A percentile compares a stretch with the other conserved stretches of the same genome.
Conservation (phyloP, 2,329 filamentous ascomycete species). For the Fusarium oxysporum region DNA sequence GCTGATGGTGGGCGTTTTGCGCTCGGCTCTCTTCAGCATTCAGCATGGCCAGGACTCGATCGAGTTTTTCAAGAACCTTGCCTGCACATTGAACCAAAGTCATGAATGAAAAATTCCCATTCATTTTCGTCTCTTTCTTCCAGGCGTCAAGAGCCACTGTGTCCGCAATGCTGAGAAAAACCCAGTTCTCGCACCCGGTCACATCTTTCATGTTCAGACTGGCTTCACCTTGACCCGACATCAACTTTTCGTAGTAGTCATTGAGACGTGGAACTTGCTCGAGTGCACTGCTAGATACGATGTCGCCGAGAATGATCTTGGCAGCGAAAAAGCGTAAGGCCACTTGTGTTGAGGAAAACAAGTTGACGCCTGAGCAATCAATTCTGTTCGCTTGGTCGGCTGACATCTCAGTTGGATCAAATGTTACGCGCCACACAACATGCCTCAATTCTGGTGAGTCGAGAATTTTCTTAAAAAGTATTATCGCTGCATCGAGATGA, state of each 20-base stretch:
- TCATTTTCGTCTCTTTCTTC: background rate
- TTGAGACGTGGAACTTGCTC: background rate
- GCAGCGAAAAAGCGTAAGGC: constrained; percentile 52
- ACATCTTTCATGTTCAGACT: background rate
- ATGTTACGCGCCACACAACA: background rate
- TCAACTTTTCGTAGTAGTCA: background rate
- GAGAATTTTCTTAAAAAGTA: background rate
- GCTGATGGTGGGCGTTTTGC: background rate
- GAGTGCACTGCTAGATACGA: constrained; percentile 12
- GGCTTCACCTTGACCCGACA: background rate
- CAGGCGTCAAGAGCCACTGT: background rate
- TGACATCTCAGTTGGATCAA: background rate
- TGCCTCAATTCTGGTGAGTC: background rate
- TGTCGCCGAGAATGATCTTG: constrained; percentile 47
- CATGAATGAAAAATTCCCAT: background rate
- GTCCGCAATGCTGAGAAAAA: background rate
- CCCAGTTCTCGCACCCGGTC: constrained; percentile 26
- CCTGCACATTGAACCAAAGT: background rate
- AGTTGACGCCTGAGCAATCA: too few relatives aligned
- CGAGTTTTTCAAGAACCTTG: background rate
- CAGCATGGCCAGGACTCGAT: background rate
- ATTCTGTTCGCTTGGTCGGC: background rate
- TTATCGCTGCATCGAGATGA: background rate
- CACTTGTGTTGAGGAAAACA: constrained; percentile 46
- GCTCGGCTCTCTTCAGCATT: rapidly evolving